Conservation (phyloP, 495 filamentous ascomycete species). For the Talaromyces adpressus region DNA sequence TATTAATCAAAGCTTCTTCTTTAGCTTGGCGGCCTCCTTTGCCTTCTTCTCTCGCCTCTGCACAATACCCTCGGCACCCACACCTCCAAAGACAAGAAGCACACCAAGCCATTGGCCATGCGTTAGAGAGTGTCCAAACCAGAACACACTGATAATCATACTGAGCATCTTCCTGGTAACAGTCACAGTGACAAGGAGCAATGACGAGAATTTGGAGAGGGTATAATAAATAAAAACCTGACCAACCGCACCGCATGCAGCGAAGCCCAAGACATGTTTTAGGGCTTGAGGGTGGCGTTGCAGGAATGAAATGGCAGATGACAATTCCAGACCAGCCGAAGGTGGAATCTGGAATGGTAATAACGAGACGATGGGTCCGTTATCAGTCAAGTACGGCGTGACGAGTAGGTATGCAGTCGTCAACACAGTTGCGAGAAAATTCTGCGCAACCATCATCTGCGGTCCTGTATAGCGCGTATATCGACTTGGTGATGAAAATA, state of each 20-base stretch:
- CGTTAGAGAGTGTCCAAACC: conserved; percentile 83
- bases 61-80: conserved; percentile 83
- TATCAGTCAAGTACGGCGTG: conserved; percentile 67
- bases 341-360: conserved; percentile 53
- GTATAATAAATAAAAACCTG: conserved; percentile 99
- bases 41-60: conserved; percentile 75
- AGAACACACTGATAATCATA: conserved; percentile 92
- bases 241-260: conserved; percentile 85
- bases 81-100: conserved; percentile 85
- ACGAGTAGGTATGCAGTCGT: conserved; percentile 70
- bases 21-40: conserved; percentile 54
- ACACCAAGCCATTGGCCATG: conserved; percentile 90
- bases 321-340: conserved; percentile 58
- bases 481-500: conserved; percentile 56
- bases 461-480: conserved; percentile 77
- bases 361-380: conserved; percentile 56
- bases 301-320: conserved; percentile 74
- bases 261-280: conserved; percentile 82
- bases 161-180: conserved; percentile 98
- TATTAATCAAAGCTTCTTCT: conserved; percentile 24
- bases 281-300: conserved; percentile 67
- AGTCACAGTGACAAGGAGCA: conserved; percentile 91
- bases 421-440: conserved; percentile 69
- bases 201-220: conserved; percentile 78
- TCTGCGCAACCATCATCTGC: conserved; percentile 99